Base-by-base conservation (phyloP, 192 early-diverging fungal species). In the Diversispora eburnea region DNA sequence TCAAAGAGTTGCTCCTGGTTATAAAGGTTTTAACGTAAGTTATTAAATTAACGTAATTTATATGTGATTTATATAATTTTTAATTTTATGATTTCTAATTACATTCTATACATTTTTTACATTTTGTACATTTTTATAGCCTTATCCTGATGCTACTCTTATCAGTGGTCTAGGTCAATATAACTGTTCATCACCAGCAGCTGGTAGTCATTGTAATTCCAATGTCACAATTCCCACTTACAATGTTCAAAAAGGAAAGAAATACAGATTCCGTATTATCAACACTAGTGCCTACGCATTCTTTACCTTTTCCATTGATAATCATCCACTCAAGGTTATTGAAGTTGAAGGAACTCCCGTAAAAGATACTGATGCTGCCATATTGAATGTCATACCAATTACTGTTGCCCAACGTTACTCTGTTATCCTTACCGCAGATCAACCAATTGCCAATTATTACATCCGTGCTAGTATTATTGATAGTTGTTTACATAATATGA, bases 321-420 rank as follows among this genome's bases (percentile, higher is more conserved):
- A 75, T 13, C 82, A 83, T 48, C 46, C 17, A 8, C 12, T 82
- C 20, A 69, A 67, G 0, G 66, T 79, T 17, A 77, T 81, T n/a
- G 81, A 87, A 48, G 71, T 59, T 3, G 82, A 84, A 3, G 82
- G 82, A 8, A 55, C 65, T 0, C 70, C 64, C 46, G 55, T 82
- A 48, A 62, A 84, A n/a, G 74, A 72, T 8, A 69, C 70, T 3
- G 52, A 59, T 2, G n/a, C n/a, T n/a, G n/a, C n/a, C n/a, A n/a
- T n/a, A n/a, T 57, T 81, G 3, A 48, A 75, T 8, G 49, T 70
- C 2, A 41, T 84, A 4, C 76, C 77, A 2, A 75, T 84, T 20
- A 52, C 73, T 61, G 71, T 79, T 15, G 82, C 70, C 0, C 82
- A 84, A 46, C 78, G 82, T 1, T 81, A 82, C 62, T 84, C 82